phyloP scores from a whole-genome alignment of 2,329 filamentous ascomycete species.

The Cercospora brassicicola region DNA sequence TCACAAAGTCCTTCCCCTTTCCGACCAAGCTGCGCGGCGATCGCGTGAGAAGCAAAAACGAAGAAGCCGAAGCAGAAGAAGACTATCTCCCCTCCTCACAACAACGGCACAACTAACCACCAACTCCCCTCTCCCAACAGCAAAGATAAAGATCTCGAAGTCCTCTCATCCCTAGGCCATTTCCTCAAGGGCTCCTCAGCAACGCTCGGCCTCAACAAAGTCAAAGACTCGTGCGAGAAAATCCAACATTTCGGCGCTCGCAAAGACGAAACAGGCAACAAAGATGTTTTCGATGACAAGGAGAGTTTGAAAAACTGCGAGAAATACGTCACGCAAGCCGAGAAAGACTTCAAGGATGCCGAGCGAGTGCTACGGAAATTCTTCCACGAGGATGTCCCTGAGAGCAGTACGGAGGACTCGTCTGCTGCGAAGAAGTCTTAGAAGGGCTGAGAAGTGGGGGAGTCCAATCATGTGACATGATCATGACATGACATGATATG shows the following conservation, averaged over 20 bases:
- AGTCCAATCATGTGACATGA: neutral
- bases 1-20: neutral
- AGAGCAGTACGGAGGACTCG: neutral
- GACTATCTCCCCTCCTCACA: neutral
- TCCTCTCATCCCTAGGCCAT: conserved; percentile 82
- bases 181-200: conserved; percentile 97
- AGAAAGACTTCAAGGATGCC: conserved; percentile 73
- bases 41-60: neutral
- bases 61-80: neutral
- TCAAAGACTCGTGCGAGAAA: conserved; percentile 91
- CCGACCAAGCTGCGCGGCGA: neutral
- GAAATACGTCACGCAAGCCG: conserved; percentile 68
- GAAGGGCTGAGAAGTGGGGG: neutral
- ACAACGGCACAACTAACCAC: neutral
- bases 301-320: conserved; percentile 69
- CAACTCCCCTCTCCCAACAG: conserved; percentile 50
- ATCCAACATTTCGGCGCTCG: conserved; percentile 88
- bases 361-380: conserved; percentile 70
- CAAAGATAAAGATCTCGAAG: conserved; percentile 64
- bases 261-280: conserved; percentile 73
- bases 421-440: neutral
- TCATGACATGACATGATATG: neutral
- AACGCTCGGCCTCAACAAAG: conserved; percentile 84
- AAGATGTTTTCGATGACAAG: conserved; percentile 64
- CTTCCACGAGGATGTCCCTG: conserved; percentile 49